Evolutionary conservation across 768 basidiomycete genomes (phyloP).

Genomic region (Collybiopsis confluens): DNA sequence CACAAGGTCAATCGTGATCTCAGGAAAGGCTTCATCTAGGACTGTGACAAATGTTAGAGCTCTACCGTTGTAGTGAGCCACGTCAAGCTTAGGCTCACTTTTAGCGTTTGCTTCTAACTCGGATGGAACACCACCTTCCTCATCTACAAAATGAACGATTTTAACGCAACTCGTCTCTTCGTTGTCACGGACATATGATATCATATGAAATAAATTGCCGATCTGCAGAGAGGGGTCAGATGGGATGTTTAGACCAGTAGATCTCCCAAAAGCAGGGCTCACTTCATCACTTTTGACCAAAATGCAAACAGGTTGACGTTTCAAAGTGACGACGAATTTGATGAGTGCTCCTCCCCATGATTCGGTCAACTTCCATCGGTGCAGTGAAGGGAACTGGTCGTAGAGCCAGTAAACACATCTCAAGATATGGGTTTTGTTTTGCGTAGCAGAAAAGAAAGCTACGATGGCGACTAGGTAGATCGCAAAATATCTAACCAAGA

Average conservation of each 20-base stretch:
- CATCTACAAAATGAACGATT: slow-evolving; percentile 62
- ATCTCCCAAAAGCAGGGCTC: too few relatives aligned
- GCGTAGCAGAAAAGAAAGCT: slow-evolving; percentile 40
- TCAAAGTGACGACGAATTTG: slow-evolving; percentile 38
- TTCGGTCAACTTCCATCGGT: slow-evolving; percentile 31
- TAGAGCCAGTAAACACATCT: slow-evolving; percentile 58
- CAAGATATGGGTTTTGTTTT: slow-evolving; percentile 51
- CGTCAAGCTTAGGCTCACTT: too few relatives aligned
- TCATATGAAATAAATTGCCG: slow-evolving; percentile 57
- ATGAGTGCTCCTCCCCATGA: slow-evolving; percentile 42
- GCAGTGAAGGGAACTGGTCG: slow-evolving; percentile 52
- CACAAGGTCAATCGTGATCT: slow-evolving; percentile 60
- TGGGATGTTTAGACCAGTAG: too few relatives aligned
- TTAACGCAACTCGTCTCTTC: slow-evolving; percentile 70
- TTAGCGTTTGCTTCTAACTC: slow-evolving; percentile 64
- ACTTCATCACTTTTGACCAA: slow-evolving; percentile 68
- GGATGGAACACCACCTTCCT: slow-evolving; percentile 50
- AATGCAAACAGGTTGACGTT: slow-evolving; percentile 54
- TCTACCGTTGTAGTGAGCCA: too few relatives aligned
- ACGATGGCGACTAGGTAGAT: slow-evolving; percentile 55
- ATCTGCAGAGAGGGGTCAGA: slow-evolving; percentile 39
- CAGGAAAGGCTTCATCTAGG: slow-evolving; percentile 61
- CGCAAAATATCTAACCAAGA: slow-evolving; percentile 62
- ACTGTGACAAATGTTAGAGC: too few relatives aligned
- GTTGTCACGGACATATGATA: slow-evolving; percentile 61